Conservation (phyloP, 805 yeast species). For the Teunomyces pallodes region DNA sequence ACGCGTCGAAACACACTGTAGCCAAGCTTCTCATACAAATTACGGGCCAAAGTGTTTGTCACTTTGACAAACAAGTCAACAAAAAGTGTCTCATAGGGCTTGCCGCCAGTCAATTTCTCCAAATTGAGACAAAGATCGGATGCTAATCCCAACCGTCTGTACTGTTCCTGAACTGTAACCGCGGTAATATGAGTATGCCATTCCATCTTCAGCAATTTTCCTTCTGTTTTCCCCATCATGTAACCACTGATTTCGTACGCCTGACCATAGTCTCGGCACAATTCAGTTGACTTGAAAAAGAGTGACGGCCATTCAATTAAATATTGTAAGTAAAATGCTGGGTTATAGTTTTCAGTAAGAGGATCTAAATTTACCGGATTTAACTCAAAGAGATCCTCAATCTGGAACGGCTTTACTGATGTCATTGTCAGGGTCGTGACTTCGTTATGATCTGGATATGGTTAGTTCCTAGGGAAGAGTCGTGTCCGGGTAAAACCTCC, state of each 20-base stretch:
- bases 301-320: conserved; percentile 84
- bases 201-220: conserved; percentile 57
- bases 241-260: conserved; percentile 52
- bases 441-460: too few species aligned
- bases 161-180: conserved; percentile 81
- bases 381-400: conserved; percentile 73
- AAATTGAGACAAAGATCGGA: conserved; percentile 71
- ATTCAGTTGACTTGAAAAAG: conserved; percentile 70
- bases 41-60: conserved; percentile 75
- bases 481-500: neutral
- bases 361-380: conserved; percentile 82
- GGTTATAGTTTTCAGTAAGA: conserved; percentile 86
- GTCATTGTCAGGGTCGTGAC: conserved; percentile 53
- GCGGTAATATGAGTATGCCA: conserved; percentile 99
- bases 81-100: conserved; percentile 77
- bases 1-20: conserved; percentile 84
- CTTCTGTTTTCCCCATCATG: conserved; percentile 97
- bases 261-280: conserved; percentile 17
- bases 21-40: conserved; percentile 81
- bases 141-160: conserved; percentile 84
- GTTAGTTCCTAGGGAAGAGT: neutral
- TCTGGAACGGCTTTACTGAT: conserved; percentile 81
- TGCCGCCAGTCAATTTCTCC: conserved; percentile 65
- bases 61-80: conserved; percentile 91
- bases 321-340: conserved; percentile 81